Percentiles rank a stretch among this genome's conserved stretches.
phyloP scores from a whole-genome alignment of 108 stramenopile species.

The Pseudonitzschia pungens region DNA sequence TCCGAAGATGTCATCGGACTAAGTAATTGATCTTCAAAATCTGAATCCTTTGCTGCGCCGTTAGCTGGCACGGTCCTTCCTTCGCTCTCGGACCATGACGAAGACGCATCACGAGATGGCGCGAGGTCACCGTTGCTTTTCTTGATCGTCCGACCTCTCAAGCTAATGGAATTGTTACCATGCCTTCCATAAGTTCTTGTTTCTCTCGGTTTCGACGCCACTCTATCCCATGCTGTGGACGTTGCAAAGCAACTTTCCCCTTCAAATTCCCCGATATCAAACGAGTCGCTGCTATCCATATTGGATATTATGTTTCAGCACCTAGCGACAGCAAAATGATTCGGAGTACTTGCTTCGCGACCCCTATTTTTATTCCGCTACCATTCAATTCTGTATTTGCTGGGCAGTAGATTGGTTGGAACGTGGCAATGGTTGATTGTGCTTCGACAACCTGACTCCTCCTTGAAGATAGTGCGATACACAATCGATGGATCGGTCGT shows the following conservation, averaged over 20 bases:
- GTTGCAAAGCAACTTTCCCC: not conserved
- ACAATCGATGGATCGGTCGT: not conserved
- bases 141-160: not conserved
- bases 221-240: conserved; percentile 25
- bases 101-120: not conserved
- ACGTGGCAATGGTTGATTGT: not conserved
- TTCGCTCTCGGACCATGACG: not conserved
- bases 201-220: conserved; percentile 21
- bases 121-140: not conserved
- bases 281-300: conserved; percentile 13
- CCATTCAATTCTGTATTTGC: not conserved
- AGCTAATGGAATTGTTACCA: not conserved
- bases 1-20: not conserved
- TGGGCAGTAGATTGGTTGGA: not conserved
- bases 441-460: not conserved
- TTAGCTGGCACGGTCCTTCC: not conserved
- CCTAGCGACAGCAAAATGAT: not conserved
- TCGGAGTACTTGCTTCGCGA: not conserved
- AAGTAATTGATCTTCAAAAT: not conserved
- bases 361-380: not conserved
- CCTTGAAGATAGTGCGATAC: not conserved
- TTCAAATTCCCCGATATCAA: conserved; percentile 24
- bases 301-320: not conserved
- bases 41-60: not conserved
- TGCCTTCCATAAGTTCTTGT: conserved; percentile 22